A percentile compares a stretch with the other conserved stretches of the same genome.
These are phyloP conservation scores for Crithidia bombi DNA, from an alignment of 208 protist genomes.

Conservation along the genomic window DNA sequence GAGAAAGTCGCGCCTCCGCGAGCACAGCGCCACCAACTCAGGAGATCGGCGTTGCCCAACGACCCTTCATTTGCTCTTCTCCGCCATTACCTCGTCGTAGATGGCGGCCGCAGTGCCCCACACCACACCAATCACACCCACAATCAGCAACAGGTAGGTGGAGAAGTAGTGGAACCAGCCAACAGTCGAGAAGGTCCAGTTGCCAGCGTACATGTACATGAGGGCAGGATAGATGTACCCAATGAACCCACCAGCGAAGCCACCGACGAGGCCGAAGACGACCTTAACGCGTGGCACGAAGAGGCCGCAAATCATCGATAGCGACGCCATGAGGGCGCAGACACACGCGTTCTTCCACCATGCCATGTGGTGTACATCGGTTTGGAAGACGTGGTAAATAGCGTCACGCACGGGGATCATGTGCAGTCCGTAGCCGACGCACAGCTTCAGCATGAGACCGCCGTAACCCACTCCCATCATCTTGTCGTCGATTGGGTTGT, in stretches of 20 bases:
- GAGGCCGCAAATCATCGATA: conserved; percentile 62
- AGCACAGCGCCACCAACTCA: no score
- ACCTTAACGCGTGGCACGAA: conserved; percentile 69
- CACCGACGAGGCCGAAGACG: conserved; percentile 75
- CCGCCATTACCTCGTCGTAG: conserved; percentile 34
- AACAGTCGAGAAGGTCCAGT: conserved; percentile 40
- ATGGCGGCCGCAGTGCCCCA: conserved; percentile 63
- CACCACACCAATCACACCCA: conserved; percentile 62
- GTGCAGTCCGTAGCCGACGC: conserved; percentile 63
- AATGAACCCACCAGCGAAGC: conserved; percentile 67
- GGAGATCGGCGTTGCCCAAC: no score
- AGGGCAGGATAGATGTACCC: conserved; percentile 76
- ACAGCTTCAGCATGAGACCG: conserved; percentile 70
- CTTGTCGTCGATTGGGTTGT: conserved; percentile 59
- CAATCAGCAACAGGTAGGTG: conserved; percentile 61
- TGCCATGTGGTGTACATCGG: conserved; percentile 42
- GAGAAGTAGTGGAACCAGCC: conserved; percentile 53
- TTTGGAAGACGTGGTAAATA: conserved; percentile 57
- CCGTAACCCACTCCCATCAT: conserved; percentile 60
- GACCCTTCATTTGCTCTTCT: background rate
- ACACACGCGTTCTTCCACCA: conserved; percentile 61
- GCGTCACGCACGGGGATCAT: conserved; percentile 70
- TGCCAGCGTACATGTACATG: conserved; percentile 71
- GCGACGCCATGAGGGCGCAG: conserved; percentile 42
- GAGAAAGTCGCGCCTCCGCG: no score